Evolutionary conservation across 2,329 filamentous ascomycete genomes (phyloP), one percentile per base, ranked within the genome.

Genomic region (Fusarium secorum): DNA sequence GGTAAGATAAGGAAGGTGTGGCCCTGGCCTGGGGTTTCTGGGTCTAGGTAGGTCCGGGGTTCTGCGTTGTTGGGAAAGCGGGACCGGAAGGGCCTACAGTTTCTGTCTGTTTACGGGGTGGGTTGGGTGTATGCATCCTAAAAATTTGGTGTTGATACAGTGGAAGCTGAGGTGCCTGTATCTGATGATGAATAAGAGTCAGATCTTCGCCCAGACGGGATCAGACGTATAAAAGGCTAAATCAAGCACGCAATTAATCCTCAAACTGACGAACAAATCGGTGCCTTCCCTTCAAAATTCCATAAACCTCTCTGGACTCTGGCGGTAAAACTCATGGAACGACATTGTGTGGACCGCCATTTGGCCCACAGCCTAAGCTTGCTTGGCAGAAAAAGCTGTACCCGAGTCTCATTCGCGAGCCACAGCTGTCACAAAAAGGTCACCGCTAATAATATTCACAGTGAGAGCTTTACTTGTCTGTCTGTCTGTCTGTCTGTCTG

Each of bases 41-140:
- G 61, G 35, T 44, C 49, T 44, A 28, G 53, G 53, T 30, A n/a
- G n/a, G n/a, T n/a, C n/a, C 39, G 55, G 42, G 63, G 42, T 42
- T 52, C 48, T 44, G 36, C 18, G 46, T 49, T 70, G 65, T 71
- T 70, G 72, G 65, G 62, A 76, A 72, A 76, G 65, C 66, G 68
- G 73, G 73, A 71, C 74, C 69, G 74, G 69, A 70, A 69, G 65
- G 65, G 26, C 56, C 46, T 54, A 26, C 46, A 51, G 24, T 11
- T 51, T 22, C 15, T 38, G 36, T 14, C 38, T 15, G 30, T n/a
- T 22, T 44, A 38, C 10, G 32, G 32, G 49, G 49, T 9, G 18
- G 24, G n/a, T 39, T 58, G 63, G 63, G 52, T 53, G 62, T 66
- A 53, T 52, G 20, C 26, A 36, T 60, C 20, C 53, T 66, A 66